Evolutionary conservation across 306 rosid genomes (phyloP).

Genomic region (Cucumis melo): DNA sequence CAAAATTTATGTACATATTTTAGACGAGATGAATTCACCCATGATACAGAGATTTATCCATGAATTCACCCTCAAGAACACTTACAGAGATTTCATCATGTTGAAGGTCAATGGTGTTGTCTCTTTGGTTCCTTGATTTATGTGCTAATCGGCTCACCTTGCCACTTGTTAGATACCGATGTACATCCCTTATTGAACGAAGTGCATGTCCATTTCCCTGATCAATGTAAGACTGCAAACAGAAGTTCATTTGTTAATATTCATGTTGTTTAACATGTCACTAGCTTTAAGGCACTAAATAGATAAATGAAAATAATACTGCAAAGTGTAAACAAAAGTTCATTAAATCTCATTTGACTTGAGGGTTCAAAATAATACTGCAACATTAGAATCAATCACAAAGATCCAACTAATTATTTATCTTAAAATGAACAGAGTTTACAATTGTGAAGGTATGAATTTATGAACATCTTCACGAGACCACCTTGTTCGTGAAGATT

Average conservation of each 20-base stretch:
- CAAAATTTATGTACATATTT: too few relatives aligned
- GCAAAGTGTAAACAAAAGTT: neutral
- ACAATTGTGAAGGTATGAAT: too few relatives aligned
- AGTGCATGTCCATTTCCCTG: conserved; percentile 42
- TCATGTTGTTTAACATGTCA: neutral
- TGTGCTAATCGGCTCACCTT: conserved; percentile 22
- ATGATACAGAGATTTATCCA: neutral
- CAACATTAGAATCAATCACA: conserved; percentile 12
- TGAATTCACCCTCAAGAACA: neutral
- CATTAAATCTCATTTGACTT: conserved; percentile 31
- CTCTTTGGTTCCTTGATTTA: conserved; percentile 15
- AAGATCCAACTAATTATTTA: neutral
- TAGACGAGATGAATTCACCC: neutral
- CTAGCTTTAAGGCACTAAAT: neutral
- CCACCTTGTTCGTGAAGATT: too few relatives aligned
- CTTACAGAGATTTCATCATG: conserved; percentile 25
- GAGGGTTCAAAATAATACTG: conserved; percentile 56
- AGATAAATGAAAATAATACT: neutral
- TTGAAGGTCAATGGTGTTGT: conserved; percentile 11
- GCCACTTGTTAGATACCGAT: conserved; percentile 37
- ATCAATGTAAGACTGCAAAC: conserved; percentile 48
- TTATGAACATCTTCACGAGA: too few relatives aligned
- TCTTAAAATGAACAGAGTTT: neutral
- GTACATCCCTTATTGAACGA: conserved; percentile 42
- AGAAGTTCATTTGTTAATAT: conserved; percentile 6